Conservation (phyloP, 257 asterid genomes). For the Solanum chaucha region DNA sequence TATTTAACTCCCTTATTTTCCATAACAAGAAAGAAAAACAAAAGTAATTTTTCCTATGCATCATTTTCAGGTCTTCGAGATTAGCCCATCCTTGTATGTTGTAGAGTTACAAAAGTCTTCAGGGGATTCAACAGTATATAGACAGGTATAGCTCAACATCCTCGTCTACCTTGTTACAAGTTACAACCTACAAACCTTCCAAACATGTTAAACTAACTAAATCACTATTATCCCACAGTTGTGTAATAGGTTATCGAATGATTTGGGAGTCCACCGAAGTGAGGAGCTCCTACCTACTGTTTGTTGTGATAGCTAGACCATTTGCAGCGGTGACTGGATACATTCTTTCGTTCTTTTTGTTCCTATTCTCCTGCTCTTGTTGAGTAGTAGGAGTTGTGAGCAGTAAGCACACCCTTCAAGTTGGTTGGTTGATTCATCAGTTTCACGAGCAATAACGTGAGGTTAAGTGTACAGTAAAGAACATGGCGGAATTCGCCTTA, state of each 20-base stretch:
- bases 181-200: not conserved
- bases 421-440: not conserved
- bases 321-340: not conserved
- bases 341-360: not conserved
- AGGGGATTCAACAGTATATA: constrained; percentile 65
- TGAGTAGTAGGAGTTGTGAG: not conserved
- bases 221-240: constrained; percentile 34
- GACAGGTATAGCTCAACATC: constrained; percentile 41
- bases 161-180: not conserved
- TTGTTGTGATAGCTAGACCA: not conserved
- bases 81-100: constrained; percentile 67
- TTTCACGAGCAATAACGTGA: not conserved
- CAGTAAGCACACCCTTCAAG: not conserved
- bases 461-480: not conserved
- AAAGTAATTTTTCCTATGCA: not conserved
- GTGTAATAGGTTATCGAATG: constrained; percentile 65
- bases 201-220: not conserved
- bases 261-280: constrained; percentile 61
- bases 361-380: not conserved
- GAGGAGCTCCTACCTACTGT: constrained; percentile 25
- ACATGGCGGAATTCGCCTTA: not conserved
- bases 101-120: constrained; percentile 69
- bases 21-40: not conserved
- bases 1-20: not conserved
- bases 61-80: constrained; percentile 67